These are phyloP conservation scores for Trichoderma asperelloides DNA, from an alignment of 495 filamentous ascomycete genomes.

Conservation along the genomic window DNA sequence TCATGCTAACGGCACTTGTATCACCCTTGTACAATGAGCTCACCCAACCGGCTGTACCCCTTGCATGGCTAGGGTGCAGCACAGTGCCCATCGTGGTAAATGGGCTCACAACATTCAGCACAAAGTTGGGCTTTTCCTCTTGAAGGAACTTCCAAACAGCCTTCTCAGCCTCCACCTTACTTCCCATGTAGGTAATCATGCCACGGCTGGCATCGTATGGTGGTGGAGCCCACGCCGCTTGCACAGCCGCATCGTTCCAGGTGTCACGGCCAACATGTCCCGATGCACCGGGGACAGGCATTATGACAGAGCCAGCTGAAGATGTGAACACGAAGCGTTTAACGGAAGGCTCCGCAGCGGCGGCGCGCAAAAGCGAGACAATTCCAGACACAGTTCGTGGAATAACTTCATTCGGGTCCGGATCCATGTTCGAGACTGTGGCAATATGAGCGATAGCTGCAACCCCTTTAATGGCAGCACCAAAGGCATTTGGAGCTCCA, in stretches of 20 bases:
- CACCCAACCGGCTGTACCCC: conserved; percentile 20
- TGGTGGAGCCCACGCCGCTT: conserved; percentile 35
- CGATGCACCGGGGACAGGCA: conserved; percentile 20
- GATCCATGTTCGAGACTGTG: conserved; percentile 27
- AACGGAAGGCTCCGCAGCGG: conserved; percentile 32
- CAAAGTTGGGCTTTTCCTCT: conserved; percentile 38
- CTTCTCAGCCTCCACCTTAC: conserved; percentile 44
- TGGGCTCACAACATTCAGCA: conserved; percentile 41
- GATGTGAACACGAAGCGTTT: conserved; percentile 46
- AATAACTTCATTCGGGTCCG: conserved; percentile 37
- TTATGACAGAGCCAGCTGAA: conserved; percentile 34
- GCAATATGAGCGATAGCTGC: conserved; percentile 37
- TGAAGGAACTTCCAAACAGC: conserved; percentile 41
- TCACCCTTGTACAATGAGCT: conserved; percentile 21
- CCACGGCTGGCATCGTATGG: conserved; percentile 21
- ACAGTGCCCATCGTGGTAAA: conserved; percentile 28
- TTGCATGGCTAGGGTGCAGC: conserved; percentile 20
- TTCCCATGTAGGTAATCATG: conserved; percentile 35
- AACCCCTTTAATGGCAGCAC: conserved; percentile 31
- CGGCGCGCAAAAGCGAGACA: conserved; percentile 33
- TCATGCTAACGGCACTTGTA: conserved; percentile 8
- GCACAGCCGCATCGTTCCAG: conserved; percentile 41
- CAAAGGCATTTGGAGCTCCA: conserved; percentile 27
- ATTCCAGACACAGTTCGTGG: conserved; percentile 30
- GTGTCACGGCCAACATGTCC: conserved; percentile 26